These are phyloP conservation scores for Xylaria polymorpha DNA, from an alignment of 2,329 filamentous ascomycete genomes.

Conservation along the genomic window DNA sequence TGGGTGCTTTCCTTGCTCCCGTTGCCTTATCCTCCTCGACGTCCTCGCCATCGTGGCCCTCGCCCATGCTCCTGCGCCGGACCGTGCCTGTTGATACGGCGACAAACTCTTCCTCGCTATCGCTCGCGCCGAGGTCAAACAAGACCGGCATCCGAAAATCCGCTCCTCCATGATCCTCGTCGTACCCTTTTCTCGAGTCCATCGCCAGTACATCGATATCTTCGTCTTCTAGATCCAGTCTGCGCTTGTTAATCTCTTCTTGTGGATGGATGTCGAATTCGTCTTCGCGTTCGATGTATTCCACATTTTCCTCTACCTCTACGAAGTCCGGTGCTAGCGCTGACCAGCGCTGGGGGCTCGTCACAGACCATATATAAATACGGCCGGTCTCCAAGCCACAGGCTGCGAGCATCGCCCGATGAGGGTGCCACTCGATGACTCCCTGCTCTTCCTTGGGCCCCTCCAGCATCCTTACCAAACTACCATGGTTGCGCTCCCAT, in stretches of 20 bases:
- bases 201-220: slow-evolving; percentile 89
- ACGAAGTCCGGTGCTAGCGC: slow-evolving; percentile 96
- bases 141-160: slow-evolving; percentile 93
- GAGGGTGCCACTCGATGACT: slow-evolving; percentile 96
- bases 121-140: slow-evolving; percentile 91
- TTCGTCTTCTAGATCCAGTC: slow-evolving; percentile 92
- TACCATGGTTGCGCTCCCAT: slow-evolving; percentile 94
- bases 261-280: slow-evolving; percentile 98
- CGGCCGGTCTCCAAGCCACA: slow-evolving; percentile 92
- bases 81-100: slow-evolving; percentile 81
- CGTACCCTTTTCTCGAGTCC: slow-evolving; percentile 72
- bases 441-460: slow-evolving; percentile 96
- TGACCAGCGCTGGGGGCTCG: slow-evolving; percentile 96
- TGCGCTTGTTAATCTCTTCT: slow-evolving; percentile 91
- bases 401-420: slow-evolving; percentile 85
- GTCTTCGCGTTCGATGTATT: slow-evolving; percentile 95
- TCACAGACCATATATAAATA: slow-evolving; percentile 96
- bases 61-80: slow-evolving; percentile 84
- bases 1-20: slow-evolving; percentile 49
- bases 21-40: slow-evolving; percentile 53
- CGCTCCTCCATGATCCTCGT: slow-evolving; percentile 65
- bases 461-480: slow-evolving; percentile 95
- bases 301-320: slow-evolving; percentile 97
- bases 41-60: slow-evolving; percentile 71
- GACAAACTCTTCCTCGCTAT: slow-evolving; percentile 90